Conservation (phyloP, 306 rosid genomes). For the Gastrolobium villosum region DNA sequence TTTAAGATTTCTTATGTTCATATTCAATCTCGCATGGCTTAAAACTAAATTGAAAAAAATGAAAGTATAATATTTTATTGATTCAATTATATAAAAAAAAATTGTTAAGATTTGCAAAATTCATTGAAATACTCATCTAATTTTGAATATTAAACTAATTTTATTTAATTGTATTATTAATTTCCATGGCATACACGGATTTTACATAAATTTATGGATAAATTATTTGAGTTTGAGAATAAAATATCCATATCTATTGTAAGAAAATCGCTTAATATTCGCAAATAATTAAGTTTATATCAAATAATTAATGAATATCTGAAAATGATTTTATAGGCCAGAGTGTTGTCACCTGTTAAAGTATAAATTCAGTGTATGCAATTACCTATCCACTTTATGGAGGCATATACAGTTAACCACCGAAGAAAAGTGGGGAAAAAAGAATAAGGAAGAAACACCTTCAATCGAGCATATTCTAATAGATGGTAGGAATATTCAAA, state of each 20-base stretch:
- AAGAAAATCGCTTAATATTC: neutral
- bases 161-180: neutral
- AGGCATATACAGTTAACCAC: constrained; percentile 15
- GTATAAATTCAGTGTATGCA: constrained; percentile 3
- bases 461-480: constrained; percentile 37
- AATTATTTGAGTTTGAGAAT: neutral
- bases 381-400: constrained; percentile 24
- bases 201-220: neutral
- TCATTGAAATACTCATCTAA: neutral
- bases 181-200: neutral
- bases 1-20: neutral
- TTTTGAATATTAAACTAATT: neutral
- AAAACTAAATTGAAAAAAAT: neutral
- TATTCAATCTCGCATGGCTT: neutral
- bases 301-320: neutral
- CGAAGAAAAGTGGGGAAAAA: neutral
- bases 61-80: too few relatives aligned
- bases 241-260: neutral
- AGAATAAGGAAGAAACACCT: neutral
- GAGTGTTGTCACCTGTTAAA: neutral
- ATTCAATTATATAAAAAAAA: too few relatives aligned
- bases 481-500: constrained; percentile 25
- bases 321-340: neutral
- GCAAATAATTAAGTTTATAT: neutral
- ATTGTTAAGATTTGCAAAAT: neutral